These are phyloP conservation scores for Teunomyces panamensis DNA, from an alignment of 805 yeast species.

Conservation along the genomic window DNA sequence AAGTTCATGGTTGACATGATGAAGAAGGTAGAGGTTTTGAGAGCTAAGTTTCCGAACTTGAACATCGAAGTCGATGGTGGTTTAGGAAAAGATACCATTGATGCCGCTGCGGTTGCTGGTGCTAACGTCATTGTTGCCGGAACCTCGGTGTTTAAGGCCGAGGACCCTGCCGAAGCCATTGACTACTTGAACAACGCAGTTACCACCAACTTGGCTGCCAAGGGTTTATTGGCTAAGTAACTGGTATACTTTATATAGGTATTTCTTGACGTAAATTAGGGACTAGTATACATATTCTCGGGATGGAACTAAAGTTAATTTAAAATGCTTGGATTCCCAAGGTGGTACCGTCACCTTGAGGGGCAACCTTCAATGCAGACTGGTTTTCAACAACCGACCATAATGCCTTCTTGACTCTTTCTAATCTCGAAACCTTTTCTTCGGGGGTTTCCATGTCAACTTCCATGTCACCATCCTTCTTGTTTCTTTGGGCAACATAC, in stretches of 20 bases:
- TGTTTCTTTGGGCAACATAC: conserved; percentile 58
- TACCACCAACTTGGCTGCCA: conserved; percentile 34
- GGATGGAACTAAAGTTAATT: conserved; percentile 7
- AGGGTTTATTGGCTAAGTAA: conserved; percentile 7
- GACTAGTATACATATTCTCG: conserved; percentile 1
- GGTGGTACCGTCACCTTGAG: conserved; percentile 75
- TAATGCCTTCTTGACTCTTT: conserved; percentile 58
- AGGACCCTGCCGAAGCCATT: conserved; percentile 75
- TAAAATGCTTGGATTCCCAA: conserved; percentile 70
- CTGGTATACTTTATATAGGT: background rate
- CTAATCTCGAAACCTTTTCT: conserved; percentile 32
- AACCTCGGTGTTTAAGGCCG: conserved; percentile 85
- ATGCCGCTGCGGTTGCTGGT: conserved; percentile 91
- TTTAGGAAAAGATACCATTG: conserved; percentile 79
- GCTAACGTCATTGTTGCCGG: conserved; percentile 99
- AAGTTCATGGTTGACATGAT: conserved; percentile 93
- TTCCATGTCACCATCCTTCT: conserved; percentile 34
- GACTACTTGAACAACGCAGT: conserved; percentile 64
- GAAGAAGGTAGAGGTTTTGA: conserved; percentile 84
- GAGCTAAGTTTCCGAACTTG: conserved; percentile 70
- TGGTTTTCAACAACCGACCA: conserved; percentile 71
- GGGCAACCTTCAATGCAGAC: conserved; percentile 41
- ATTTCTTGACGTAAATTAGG: background rate
- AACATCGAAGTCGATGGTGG: conserved; percentile 98
- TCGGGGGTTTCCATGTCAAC: conserved; percentile 44